Evolutionary conservation across 2,329 filamentous ascomycete species (phyloP), one percentile per base, ranked within the genome.

Genomic region (Fusarium floridanum): DNA sequence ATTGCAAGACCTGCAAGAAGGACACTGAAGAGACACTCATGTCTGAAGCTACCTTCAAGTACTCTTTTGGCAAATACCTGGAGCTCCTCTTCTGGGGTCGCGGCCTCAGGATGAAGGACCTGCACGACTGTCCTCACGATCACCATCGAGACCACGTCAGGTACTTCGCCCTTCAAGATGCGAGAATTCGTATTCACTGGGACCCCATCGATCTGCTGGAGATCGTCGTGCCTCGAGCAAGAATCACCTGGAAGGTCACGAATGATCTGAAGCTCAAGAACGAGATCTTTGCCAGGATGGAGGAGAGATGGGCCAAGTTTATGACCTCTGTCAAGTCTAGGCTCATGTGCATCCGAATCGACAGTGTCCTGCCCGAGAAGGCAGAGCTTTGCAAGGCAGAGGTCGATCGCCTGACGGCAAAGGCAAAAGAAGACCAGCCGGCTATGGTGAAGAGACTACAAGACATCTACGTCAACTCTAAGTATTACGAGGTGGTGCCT

Each of bases 61-160:
- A 99, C 82, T 99, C 97, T 0, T 97, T 99, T 79, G 97, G 95
- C 12, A 99, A 99, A 83, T 99, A 98, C 79, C 87, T 99, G n/a
- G 97, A 99, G 83, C 87, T 99, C 20, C 95, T 95, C 3, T 98
- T 98, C 82, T 99, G 96, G 95, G 96, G 95, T 79, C 93, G 91
- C 48, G 93, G 94, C 41, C 85, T 98, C 59, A 93, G 92, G 80
- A 91, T 92, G 76, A 91, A 90, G 74, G 91, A 92, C 55, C 91
- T 91, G 32, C 87, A 94, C 41, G 85, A 82, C 62, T 99, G 97
- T 80, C 90, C 94, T 17, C 97, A 99, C 80, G 96, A 99, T 80
- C 92, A 98, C 67, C 95, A 98, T 82, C 92, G 92, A 70, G 94
- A 99, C 77, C 96, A 98, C 81, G 90, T 98, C 60, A 91, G 96